Conservation (phyloP, 805 yeast species). For the Metschnikowia cubensis region DNA sequence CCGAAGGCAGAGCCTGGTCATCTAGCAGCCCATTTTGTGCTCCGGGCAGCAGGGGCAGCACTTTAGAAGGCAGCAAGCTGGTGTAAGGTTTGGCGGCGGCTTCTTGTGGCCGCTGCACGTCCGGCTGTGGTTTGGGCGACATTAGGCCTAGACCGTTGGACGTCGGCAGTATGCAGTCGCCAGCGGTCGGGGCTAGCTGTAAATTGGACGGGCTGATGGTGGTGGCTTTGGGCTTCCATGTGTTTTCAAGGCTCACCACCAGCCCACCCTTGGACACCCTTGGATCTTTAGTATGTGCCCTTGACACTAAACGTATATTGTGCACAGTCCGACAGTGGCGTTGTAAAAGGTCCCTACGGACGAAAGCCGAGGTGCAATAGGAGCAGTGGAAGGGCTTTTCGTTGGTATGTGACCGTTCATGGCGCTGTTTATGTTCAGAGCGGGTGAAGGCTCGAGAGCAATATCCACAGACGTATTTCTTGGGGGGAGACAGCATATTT, state of each 20-base stretch:
- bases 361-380: conserved; percentile 68
- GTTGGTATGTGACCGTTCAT: conserved; percentile 75
- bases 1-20: not conserved
- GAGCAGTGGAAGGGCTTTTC: conserved; percentile 76
- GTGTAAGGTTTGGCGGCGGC: not conserved
- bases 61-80: not conserved
- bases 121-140: not conserved
- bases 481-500: conserved; percentile 33
- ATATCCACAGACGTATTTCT: conserved; percentile 71
- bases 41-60: not conserved
- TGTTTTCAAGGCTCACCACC: not conserved
- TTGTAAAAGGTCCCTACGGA: conserved; percentile 70
- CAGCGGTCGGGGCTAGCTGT: not conserved
- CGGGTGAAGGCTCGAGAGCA: conserved; percentile 80
- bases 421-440: conserved; percentile 73
- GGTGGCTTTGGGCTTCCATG: not conserved
- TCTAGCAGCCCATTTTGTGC: not conserved
- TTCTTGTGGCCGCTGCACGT: not conserved
- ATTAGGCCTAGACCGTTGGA: not conserved
- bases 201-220: not conserved
- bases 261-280: not conserved
- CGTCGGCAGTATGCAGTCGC: not conserved
- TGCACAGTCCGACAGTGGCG: conserved; percentile 80
- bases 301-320: conserved; percentile 24
- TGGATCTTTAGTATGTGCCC: conserved; percentile 2